These are phyloP conservation scores for Phytophthora hibernalis DNA, from an alignment of 352 stramenopile genomes.

Conservation along the genomic window DNA sequence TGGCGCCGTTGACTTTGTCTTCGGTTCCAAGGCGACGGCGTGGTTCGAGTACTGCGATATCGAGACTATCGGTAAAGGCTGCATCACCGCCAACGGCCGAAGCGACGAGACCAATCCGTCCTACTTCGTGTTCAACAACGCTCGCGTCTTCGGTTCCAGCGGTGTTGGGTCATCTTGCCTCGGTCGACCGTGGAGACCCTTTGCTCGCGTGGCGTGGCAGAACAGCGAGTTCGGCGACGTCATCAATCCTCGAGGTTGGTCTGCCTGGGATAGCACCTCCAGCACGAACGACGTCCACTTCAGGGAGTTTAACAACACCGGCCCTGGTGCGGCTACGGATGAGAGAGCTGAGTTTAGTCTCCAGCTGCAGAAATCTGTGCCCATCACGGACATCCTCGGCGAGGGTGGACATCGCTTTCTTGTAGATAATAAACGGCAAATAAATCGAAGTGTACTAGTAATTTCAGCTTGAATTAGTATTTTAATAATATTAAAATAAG, in stretches of 20 bases:
- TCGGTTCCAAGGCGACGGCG: constrained; percentile 16
- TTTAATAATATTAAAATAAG: too few species aligned
- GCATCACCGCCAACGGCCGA: constrained; percentile 27
- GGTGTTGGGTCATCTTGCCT: constrained; percentile 15
- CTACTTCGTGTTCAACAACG: constrained; percentile 33
- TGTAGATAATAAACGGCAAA: background rate
- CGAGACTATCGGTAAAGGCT: constrained; percentile 21
- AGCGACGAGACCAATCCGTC: constrained; percentile 12
- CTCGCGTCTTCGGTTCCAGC: constrained; percentile 10
- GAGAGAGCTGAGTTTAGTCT: constrained; percentile 15
- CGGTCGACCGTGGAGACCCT: constrained; percentile 24
- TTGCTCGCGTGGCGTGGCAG: constrained; percentile 18
- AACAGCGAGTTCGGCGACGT: constrained; percentile 12
- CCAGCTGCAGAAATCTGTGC: background rate
- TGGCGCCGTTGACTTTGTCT: constrained; percentile 26
- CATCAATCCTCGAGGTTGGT: constrained; percentile 22
- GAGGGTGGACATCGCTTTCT: constrained; percentile 9
- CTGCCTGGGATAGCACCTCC: constrained; percentile 10
- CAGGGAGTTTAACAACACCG: constrained; percentile 29
- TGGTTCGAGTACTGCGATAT: constrained; percentile 32
- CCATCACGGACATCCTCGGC: constrained; percentile 14
- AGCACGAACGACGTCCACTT: constrained; percentile 22
- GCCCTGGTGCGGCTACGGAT: constrained; percentile 14
- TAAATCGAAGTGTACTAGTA: background rate
- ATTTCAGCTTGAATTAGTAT: too few species aligned